Percentiles rank a stretch among this genome's conserved stretches.
These are phyloP conservation scores for Paecilomyces sp. DNA, from an alignment of 2,329 filamentous ascomycete genomes.

Conservation along the genomic window DNA sequence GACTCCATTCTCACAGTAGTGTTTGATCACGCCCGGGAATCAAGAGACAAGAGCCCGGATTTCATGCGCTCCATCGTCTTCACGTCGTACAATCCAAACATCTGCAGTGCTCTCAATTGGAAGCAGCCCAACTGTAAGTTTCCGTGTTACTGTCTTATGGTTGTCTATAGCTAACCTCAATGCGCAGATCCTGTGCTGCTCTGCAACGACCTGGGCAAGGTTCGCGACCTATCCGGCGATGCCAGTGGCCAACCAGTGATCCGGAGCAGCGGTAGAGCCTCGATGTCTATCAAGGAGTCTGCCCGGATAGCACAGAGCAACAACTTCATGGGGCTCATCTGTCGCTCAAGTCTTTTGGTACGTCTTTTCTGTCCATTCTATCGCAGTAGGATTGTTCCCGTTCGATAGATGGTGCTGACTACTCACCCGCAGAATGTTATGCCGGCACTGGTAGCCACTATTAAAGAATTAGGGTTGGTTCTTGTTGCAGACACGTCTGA, in stretches of 20 bases:
- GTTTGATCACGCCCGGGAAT: conserved; percentile 76
- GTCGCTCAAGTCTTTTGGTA: conserved; percentile 78
- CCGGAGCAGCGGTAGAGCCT: conserved; percentile 60
- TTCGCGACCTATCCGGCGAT: conserved; percentile 32
- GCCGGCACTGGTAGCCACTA: conserved; percentile 81
- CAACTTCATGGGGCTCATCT: conserved; percentile 96
- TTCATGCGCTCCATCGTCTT: conserved; percentile 84
- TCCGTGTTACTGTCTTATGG: background rate
- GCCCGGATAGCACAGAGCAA: conserved; percentile 90
- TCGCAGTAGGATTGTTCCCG: background rate
- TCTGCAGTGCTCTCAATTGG: conserved; percentile 96
- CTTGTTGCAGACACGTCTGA: conserved; percentile 81
- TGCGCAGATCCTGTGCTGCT: conserved; percentile 76
- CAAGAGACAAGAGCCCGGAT: conserved; percentile 60
- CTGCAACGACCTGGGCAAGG: conserved; percentile 77
- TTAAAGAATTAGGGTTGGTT: conserved; percentile 89
- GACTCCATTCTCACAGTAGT: conserved; percentile 78
- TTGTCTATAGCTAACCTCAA: conserved; percentile 6
- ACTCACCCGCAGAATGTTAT: conserved; percentile 67
- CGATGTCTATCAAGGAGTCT: conserved; percentile 86
- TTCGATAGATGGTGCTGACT: background rate
- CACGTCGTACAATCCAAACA: conserved; percentile 80
- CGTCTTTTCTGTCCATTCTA: conserved; percentile 26
- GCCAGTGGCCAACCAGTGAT: conserved; percentile 36
- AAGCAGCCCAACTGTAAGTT: conserved; percentile 88